phyloP scores from a whole-genome alignment of 176 grass and related monocot genomes.

The Themeda triandra region DNA sequence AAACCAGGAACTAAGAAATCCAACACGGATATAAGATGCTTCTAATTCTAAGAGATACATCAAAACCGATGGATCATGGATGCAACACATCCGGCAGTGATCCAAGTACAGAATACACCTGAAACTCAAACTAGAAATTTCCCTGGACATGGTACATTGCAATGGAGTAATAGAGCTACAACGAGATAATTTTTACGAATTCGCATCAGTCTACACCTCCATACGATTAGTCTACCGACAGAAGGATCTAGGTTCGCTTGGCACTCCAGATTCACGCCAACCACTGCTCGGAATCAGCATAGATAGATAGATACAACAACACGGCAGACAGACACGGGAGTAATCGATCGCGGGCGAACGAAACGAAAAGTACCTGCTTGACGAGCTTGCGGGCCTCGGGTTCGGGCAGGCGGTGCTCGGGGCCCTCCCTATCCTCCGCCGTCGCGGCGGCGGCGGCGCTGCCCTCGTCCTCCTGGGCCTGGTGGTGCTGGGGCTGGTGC shows the following conservation, averaged over 20 bases:
- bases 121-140: background rate
- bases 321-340: background rate
- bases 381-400: constrained; percentile 66
- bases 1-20: background rate
- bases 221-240: background rate
- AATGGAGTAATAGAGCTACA: background rate
- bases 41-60: background rate
- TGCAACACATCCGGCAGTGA: background rate
- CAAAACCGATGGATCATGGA: background rate
- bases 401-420: constrained; percentile 32
- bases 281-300: background rate
- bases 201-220: background rate
- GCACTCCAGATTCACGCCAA: constrained; percentile 11
- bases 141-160: background rate
- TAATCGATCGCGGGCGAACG: background rate
- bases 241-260: background rate
- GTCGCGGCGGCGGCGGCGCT: constrained; percentile 31
- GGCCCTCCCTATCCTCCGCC: constrained; percentile 23
- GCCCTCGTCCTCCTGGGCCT: constrained; percentile 46
- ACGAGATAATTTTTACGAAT: background rate
- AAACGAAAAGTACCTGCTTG: constrained; percentile 58
- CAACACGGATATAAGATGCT: background rate
- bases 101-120: background rate
- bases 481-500: constrained; percentile 39
- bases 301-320: background rate